These are phyloP conservation scores for Plenodomus lindquistii DNA, from an alignment of 2,329 filamentous ascomycete genomes.

Conservation along the genomic window DNA sequence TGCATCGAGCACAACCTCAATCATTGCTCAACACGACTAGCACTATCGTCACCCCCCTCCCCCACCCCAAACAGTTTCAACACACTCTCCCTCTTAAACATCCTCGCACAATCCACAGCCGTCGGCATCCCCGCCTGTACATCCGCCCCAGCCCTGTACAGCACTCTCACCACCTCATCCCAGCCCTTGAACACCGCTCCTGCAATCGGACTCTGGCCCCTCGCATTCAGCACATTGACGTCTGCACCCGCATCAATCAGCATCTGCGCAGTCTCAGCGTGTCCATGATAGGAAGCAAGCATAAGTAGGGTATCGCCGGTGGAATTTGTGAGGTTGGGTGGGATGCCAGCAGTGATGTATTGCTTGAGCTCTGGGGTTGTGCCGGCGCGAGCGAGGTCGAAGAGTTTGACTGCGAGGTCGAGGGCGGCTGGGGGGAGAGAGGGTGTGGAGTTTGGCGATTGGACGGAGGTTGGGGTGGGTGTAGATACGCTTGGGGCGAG, in stretches of 20 bases:
- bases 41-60: slow-evolving; percentile 15
- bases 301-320: slow-evolving; percentile 76
- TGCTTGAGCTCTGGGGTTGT: slow-evolving; percentile 62
- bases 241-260: slow-evolving; percentile 67
- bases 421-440: slow-evolving; percentile 66
- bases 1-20: not conserved
- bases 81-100: slow-evolving; percentile 49
- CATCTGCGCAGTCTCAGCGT: slow-evolving; percentile 62
- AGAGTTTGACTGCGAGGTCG: slow-evolving; percentile 67
- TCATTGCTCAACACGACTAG: slow-evolving; percentile 1
- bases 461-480: slow-evolving; percentile 7
- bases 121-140: slow-evolving; percentile 48
- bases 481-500: slow-evolving; percentile 5
- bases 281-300: slow-evolving; percentile 72
- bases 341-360: slow-evolving; percentile 67
- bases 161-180: slow-evolving; percentile 62
- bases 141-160: slow-evolving; percentile 51
- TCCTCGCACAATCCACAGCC: slow-evolving; percentile 52
- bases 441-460: slow-evolving; percentile 6
- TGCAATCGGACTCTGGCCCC: slow-evolving; percentile 69
- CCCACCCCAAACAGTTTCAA: slow-evolving; percentile 36
- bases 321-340: slow-evolving; percentile 71
- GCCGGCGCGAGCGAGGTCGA: slow-evolving; percentile 67
- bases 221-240: slow-evolving; percentile 68
- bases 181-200: slow-evolving; percentile 76